Evolutionary conservation across 805 yeast species (phyloP), one percentile per base, ranked within the genome.

Genomic region (Ogataea nonfermentans): DNA sequence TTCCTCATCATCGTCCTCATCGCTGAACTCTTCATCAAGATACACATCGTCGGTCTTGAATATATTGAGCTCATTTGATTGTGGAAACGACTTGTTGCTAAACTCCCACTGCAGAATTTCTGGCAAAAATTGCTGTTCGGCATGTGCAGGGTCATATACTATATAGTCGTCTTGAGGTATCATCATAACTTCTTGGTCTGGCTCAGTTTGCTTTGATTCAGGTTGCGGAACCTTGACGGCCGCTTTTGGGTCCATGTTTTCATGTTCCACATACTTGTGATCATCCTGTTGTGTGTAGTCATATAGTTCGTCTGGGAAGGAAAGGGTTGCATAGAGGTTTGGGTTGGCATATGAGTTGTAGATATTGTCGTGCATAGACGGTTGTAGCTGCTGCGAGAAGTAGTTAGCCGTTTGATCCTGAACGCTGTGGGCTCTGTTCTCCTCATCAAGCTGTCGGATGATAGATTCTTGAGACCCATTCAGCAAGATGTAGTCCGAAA

Each of bases 1-100:
- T 12, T 55, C 62, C 4, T 60, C 65, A 10, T 54, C 59, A n/a
- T 54, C 56, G 7, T 61, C 65, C 23, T 61, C 64, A 29, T 55
- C 60, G 8, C 57, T 53, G 32, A 54, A 57, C 36, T 57, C 62
- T 20, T 54, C 59, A 34, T 57, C 57, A 8, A 52, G 33, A 26
- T 51, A 51, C 15, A 61, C 54, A 34, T 59, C 60, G 24, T 54
- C 48, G 4, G 64, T 50, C 36, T 61, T 56, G 46, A 61, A 59
- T 10, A 61, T 50, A 37, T 58, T 59, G 25, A 61, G 48, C 30
- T 61, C 65, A 32, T 61, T 56, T 3, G 63, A 58, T 29, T 56
- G 62, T 9, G 56, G 58, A 36, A 58, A 55, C 6, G 57, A 47
- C 38, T 60, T 60, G 33, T 41, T 40, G 32, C 43, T 47, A 7